phyloP scores from a whole-genome alignment of 225 moss, liverwort and hornwort species.

The Pseudisothecium myosuroides region DNA sequence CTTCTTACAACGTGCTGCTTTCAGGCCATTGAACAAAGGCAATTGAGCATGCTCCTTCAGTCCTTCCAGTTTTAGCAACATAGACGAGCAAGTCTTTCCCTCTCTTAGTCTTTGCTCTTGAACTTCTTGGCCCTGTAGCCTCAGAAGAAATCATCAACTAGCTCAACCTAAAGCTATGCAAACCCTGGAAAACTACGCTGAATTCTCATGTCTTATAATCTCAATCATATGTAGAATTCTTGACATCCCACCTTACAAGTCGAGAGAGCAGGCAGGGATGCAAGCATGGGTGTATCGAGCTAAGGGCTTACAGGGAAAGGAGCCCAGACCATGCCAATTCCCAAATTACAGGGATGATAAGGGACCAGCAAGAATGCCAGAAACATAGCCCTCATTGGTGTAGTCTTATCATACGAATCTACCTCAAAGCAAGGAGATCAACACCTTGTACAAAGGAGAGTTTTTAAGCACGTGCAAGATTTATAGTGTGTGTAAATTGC shows the following conservation, averaged over 20 bases:
- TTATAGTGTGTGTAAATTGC: not conserved
- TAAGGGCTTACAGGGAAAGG: not conserved
- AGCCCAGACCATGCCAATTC: not conserved
- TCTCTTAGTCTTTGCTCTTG: not conserved
- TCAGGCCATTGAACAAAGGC: not conserved
- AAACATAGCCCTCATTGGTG: not conserved
- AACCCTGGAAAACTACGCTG: not conserved
- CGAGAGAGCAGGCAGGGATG: not conserved
- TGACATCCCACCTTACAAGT: not conserved
- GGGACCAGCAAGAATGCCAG: not conserved
- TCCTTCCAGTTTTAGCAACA: not conserved
- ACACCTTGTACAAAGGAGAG: not conserved
- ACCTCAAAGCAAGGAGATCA: not conserved
- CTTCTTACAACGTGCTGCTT: not conserved
- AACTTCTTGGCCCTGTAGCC: not conserved
- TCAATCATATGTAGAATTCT: not conserved
- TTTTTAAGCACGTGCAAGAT: not conserved
- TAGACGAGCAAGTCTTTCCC: not conserved
- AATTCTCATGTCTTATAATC: not conserved
- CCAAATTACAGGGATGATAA: not conserved
- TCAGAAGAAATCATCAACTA: not conserved
- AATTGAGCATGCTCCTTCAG: not conserved
- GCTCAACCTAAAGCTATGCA: not conserved
- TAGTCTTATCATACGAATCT: not conserved
- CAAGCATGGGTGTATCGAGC: not conserved